Percentiles rank a stretch among this genome's conserved stretches.
These are phyloP conservation scores for Pelargonium cotyledonis DNA, from an alignment of 441 rosid species.

Conservation along the genomic window DNA sequence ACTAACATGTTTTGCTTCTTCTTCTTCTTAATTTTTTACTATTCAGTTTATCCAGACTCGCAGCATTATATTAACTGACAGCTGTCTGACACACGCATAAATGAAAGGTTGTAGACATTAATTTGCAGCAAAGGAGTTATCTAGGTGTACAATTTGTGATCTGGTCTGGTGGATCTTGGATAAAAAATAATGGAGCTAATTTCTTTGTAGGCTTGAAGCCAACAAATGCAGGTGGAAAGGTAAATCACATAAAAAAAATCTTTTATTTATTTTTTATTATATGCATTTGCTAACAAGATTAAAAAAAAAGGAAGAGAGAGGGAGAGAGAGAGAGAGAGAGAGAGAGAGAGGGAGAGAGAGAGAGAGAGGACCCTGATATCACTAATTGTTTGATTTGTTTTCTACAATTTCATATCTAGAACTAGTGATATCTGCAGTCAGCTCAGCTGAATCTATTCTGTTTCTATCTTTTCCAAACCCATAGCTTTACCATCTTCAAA, in stretches of 20 bases:
- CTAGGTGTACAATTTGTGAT: constrained; percentile 57
- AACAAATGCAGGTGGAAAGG: constrained; percentile 34
- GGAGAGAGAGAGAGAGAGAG: too few relatives aligned
- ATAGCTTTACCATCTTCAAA: background rate
- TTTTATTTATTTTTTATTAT: background rate
- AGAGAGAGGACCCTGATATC: background rate
- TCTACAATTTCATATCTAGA: background rate
- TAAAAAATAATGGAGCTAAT: constrained; percentile 50
- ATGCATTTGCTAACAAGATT: background rate
- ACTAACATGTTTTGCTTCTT: background rate
- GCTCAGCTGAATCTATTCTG: background rate
- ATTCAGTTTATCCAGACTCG: background rate
- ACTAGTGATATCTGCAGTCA: background rate
- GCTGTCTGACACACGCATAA: constrained; percentile 4
- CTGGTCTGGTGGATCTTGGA: constrained; percentile 54
- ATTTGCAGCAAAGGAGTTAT: constrained; percentile 45
- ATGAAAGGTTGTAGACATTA: constrained; percentile 42
- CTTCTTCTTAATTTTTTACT: constrained; percentile 6
- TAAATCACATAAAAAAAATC: constrained; percentile 12
- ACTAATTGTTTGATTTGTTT: background rate
- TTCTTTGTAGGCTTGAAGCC: constrained; percentile 36
- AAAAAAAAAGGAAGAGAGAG: too few relatives aligned
- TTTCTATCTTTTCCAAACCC: background rate
- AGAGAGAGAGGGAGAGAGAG: too few relatives aligned
- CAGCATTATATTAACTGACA: background rate